A percentile compares a stretch with the other conserved stretches of the same genome.
phyloP scores from a whole-genome alignment of 495 filamentous ascomycete genomes.

The Aspergillus coremiiformis region DNA sequence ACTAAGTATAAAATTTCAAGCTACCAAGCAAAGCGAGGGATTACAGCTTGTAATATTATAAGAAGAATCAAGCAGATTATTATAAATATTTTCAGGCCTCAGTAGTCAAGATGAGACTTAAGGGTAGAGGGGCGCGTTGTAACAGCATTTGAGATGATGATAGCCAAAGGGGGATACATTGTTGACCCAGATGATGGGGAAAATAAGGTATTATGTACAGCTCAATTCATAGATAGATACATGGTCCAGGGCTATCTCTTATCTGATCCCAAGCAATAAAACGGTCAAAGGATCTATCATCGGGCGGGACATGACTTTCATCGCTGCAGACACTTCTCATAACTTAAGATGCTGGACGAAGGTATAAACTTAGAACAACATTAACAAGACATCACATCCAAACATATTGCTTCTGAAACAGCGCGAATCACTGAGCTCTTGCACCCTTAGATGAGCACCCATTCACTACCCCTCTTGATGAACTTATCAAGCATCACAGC shows the following conservation, averaged over 20 bases:
- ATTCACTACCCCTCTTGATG: constrained; percentile 91
- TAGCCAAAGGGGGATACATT: no score
- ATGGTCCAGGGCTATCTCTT: neutral
- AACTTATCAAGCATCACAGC: constrained; percentile 90
- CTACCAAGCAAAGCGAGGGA: no score
- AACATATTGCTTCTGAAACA: neutral
- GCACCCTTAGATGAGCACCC: constrained; percentile 57
- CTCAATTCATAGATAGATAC: neutral
- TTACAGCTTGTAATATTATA: no score
- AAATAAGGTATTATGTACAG: neutral
- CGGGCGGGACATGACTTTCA: neutral
- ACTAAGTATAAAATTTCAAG: no score
- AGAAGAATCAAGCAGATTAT: no score
- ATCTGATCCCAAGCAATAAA: neutral
- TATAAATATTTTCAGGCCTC: no score
- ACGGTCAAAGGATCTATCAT: neutral
- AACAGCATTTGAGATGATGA: no score
- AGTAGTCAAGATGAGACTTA: no score
- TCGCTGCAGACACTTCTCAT: neutral
- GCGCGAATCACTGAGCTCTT: neutral
- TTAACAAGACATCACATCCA: no score
- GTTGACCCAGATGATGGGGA: no score
- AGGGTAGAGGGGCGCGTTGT: no score
- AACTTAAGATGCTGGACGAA: neutral
- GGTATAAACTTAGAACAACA: neutral